These are phyloP conservation scores for Debaryomyces coudertii DNA, from an alignment of 1,139 yeast genomes.

Conservation along the genomic window DNA sequence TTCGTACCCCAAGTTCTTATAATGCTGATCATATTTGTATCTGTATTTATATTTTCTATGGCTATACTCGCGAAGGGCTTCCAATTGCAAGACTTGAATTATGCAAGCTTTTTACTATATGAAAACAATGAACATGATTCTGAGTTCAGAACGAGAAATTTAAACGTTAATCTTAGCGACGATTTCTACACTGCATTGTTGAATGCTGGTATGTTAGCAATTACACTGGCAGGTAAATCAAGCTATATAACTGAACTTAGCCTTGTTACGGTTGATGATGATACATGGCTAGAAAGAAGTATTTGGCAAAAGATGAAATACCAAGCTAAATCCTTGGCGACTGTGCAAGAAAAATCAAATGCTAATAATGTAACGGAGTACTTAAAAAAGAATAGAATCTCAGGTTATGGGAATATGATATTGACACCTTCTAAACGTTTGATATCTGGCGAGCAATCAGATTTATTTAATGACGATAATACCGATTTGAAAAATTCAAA, in stretches of 20 bases:
- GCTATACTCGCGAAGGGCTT: constrained; percentile 67
- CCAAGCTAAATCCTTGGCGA: background rate
- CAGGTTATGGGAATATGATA: constrained; percentile 42
- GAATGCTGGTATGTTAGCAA: constrained; percentile 62
- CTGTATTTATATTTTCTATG: constrained; percentile 52
- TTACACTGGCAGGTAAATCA: constrained; percentile 66
- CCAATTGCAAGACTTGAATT: constrained; percentile 46
- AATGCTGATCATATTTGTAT: constrained; percentile 50
- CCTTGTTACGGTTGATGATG: constrained; percentile 47
- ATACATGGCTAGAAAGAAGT: constrained; percentile 62
- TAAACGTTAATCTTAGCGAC: constrained; percentile 46
- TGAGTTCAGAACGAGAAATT: constrained; percentile 34
- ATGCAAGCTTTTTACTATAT: constrained; percentile 46
- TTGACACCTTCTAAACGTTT: constrained; percentile 31
- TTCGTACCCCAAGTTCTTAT: constrained; percentile 64
- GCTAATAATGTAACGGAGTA: constrained; percentile 17
- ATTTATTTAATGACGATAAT: constrained; percentile 14
- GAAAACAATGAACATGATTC: constrained; percentile 35
- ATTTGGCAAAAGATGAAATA: constrained; percentile 26
- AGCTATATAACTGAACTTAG: constrained; percentile 66
- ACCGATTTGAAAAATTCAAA: constrained; percentile 16
- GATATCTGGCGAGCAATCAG: constrained; percentile 19
- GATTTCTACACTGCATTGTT: constrained; percentile 68
- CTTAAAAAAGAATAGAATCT: constrained; percentile 20
- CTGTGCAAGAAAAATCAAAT: constrained; percentile 10